Evolutionary conservation across 495 filamentous ascomycete genomes (phyloP).

Genomic region (Neurospora tetrasperma): DNA sequence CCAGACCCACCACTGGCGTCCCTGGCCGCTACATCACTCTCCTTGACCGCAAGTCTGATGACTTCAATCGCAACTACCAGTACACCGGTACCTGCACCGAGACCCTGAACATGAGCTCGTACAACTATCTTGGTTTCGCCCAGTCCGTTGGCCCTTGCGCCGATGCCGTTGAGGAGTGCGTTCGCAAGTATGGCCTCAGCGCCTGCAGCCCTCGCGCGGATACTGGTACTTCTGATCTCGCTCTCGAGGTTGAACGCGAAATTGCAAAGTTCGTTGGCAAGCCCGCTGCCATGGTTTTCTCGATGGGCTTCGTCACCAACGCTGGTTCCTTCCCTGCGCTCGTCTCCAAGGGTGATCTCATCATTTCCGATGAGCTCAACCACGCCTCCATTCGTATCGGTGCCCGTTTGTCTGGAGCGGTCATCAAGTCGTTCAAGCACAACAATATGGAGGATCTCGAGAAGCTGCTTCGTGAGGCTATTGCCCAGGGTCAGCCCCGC

Average conservation of each 20-base stretch:
- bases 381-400: conserved; percentile 96
- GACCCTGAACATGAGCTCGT: conserved; percentile 95
- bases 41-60: conserved; percentile 74
- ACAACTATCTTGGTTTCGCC: conserved; percentile 97
- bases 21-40: conserved; percentile 90
- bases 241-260: conserved; percentile 77
- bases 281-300: conserved; percentile 89
- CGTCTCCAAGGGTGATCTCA: conserved; percentile 80
- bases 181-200: conserved; percentile 75
- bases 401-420: conserved; percentile 83
- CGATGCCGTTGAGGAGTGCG: conserved; percentile 76
- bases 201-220: conserved; percentile 73
- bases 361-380: conserved; percentile 95
- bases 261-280: conserved; percentile 90
- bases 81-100: conserved; percentile 87
- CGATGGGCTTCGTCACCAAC: conserved; percentile 97
- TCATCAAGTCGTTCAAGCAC: conserved; percentile 93
- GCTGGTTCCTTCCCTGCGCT: conserved; percentile 82
- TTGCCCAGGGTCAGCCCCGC: conserved; percentile 90
- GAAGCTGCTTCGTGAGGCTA: conserved; percentile 71
- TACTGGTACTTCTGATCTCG: conserved; percentile 77
- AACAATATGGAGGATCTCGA: conserved; percentile 90
- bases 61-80: conserved; percentile 81
- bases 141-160: conserved; percentile 97
- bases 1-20: conserved; percentile 82